Conservation (phyloP, 371 early-diverging fungal species). For the Enteropsectra breve region DNA sequence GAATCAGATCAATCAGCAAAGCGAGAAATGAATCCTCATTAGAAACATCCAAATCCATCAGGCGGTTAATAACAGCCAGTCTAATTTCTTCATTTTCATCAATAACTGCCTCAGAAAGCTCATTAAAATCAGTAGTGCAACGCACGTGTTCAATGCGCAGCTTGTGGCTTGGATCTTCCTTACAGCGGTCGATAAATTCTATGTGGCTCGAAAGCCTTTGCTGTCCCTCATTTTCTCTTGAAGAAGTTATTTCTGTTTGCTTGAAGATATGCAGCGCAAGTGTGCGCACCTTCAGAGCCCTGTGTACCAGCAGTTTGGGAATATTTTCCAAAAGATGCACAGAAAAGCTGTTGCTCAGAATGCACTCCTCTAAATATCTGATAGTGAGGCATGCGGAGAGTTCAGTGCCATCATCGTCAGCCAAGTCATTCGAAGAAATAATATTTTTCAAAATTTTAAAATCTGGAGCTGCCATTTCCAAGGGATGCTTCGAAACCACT, state of each 20-base stretch:
- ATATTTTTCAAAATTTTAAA: too few relatives aligned
- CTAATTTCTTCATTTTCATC: slow-evolving; percentile 36
- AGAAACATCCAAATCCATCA: neutral
- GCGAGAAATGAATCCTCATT: slow-evolving; percentile 1
- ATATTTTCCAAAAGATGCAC: neutral
- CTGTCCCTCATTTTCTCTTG: neutral
- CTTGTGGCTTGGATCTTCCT: neutral
- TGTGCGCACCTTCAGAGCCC: too few relatives aligned
- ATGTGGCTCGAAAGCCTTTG: neutral
- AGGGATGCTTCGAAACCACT: too few relatives aligned
- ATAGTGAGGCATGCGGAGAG: neutral
- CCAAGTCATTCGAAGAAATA: too few relatives aligned
- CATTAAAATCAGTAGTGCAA: slow-evolving; percentile 1
- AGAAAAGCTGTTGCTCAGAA: neutral
- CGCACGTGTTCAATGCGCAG: neutral
- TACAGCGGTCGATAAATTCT: neutral
- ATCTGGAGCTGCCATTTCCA: too few relatives aligned
- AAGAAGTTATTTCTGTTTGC: neutral
- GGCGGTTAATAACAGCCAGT: neutral
- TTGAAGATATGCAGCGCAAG: too few relatives aligned
- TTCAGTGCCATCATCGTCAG: neutral
- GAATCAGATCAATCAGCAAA: slow-evolving; percentile 8
- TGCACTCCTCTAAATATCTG: neutral
- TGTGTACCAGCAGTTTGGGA: too few relatives aligned
- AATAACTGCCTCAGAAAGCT: neutral